Conservation (phyloP, 2,329 filamentous ascomycete genomes). For the Colletotrichum cuscutae region DNA sequence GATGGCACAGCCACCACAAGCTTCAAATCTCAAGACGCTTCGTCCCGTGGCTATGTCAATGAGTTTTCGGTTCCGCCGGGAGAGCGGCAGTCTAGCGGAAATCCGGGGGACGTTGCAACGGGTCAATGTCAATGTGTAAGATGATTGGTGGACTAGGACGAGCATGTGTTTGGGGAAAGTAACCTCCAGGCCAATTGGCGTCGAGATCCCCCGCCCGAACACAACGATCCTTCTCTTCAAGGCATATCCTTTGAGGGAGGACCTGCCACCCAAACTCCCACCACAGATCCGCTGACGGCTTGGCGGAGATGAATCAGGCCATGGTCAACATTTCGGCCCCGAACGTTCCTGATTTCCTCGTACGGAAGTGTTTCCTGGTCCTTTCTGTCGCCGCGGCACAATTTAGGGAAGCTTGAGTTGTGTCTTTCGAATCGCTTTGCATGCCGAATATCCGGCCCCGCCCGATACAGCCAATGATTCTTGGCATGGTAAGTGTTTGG, state of each 20-base stretch:
- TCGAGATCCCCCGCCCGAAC: background rate
- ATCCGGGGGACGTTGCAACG: background rate
- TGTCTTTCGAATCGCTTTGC: background rate
- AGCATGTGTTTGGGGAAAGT: background rate
- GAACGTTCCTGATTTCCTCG: background rate
- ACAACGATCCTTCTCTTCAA: background rate
- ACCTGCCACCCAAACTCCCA: background rate
- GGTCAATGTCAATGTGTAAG: slow-evolving; percentile 4
- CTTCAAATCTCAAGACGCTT: background rate
- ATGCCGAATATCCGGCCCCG: slow-evolving; percentile 19
- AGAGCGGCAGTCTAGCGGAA: background rate
- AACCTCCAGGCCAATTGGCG: slow-evolving; percentile 10
- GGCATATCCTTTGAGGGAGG: background rate
- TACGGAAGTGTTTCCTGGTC: background rate
- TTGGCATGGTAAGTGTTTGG: slow-evolving; percentile 15
- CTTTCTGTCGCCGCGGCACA: background rate
- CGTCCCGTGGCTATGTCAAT: background rate
- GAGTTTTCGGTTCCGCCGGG: background rate
- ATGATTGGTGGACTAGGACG: slow-evolving; percentile 30
- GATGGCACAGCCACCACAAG: background rate
- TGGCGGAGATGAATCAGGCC: slow-evolving; percentile 12
- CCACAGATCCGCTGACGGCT: background rate
- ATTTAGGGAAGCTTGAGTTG: background rate
- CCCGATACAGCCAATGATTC: slow-evolving; percentile 6
- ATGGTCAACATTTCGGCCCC: background rate